Percentiles rank a stretch among this genome's conserved stretches.
phyloP scores from a whole-genome alignment of 176 grass and related monocot genomes.

The Oryza longistaminata region DNA sequence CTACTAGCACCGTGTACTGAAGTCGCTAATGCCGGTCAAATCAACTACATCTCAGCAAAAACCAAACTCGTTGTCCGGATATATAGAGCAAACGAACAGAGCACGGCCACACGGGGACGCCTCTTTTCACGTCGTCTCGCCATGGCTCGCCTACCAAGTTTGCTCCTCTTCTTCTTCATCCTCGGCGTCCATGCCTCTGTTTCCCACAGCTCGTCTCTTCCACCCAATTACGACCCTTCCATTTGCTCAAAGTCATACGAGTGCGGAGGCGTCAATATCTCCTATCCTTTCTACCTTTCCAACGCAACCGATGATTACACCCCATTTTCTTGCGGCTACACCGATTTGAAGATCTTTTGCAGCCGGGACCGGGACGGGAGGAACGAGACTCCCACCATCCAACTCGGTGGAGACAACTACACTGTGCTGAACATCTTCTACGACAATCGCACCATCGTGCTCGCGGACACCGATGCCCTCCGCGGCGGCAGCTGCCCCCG shows the following conservation, averaged over 20 bases:
- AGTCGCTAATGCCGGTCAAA: too few relatives aligned
- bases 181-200: neutral
- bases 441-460: rapidly evolving
- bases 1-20: too few relatives aligned
- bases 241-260: neutral
- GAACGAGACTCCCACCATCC: neutral
- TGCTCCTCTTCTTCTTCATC: neutral
- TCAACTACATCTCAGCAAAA: too few relatives aligned
- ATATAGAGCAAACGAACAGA: neutral
- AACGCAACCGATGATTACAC: rapidly evolving
- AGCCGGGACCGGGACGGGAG: neutral
- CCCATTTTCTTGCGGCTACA: constrained; percentile 43
- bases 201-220: neutral
- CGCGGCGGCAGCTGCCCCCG: neutral
- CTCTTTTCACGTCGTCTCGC: neutral
- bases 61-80: too few relatives aligned
- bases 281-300: neutral
- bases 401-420: neutral
- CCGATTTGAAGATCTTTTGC: constrained; percentile 38
- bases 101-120: neutral
- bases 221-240: neutral
- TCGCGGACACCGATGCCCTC: too few relatives aligned
- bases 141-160: neutral
- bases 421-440: neutral
- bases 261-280: neutral